Percentiles rank a stretch among this genome's conserved stretches.
phyloP scores from a whole-genome alignment of 139 green algal species.

The Picochlorum costavermella region DNA sequence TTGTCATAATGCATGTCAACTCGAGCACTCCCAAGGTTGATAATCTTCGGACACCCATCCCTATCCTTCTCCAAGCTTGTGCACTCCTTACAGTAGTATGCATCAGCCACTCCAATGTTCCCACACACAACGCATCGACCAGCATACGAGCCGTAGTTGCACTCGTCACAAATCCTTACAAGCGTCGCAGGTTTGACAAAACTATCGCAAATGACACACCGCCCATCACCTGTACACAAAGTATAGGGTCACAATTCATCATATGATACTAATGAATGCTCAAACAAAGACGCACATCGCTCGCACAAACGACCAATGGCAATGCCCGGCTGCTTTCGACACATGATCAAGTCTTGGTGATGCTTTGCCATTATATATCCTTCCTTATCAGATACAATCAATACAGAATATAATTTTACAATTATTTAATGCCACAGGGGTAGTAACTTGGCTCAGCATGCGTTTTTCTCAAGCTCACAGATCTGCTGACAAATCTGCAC shows the following conservation, averaged over 20 bases:
- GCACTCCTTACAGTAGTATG: slow-evolving; percentile 99
- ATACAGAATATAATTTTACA: not conserved
- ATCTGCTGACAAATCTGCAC: too few relatives aligned
- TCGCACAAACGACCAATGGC: slow-evolving; percentile 92
- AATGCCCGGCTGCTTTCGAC: slow-evolving; percentile 94
- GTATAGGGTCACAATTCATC: not conserved
- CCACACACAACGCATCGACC: slow-evolving; percentile 97
- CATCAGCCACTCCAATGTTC: slow-evolving; percentile 87
- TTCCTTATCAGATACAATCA: not conserved
- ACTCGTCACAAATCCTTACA: slow-evolving; percentile 98
- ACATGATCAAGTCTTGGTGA: slow-evolving; percentile 95
- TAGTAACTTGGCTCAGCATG: too few relatives aligned
- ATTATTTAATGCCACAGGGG: too few relatives aligned
- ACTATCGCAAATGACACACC: slow-evolving; percentile 95
- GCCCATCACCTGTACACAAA: slow-evolving; percentile 70
- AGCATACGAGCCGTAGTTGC: slow-evolving; percentile 94
- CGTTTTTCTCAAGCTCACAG: too few relatives aligned
- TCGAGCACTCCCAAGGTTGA: slow-evolving; percentile 93
- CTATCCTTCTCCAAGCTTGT: slow-evolving; percentile 95
- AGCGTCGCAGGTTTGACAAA: slow-evolving; percentile 92
- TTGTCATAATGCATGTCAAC: slow-evolving; percentile 87
- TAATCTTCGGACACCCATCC: slow-evolving; percentile 98
- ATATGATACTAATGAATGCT: not conserved
- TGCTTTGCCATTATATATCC: slow-evolving; percentile 56
- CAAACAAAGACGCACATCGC: slow-evolving; percentile 56